Conservation (phyloP, 2,329 filamentous ascomycete genomes). For the Chrysoporthe austroafricana region DNA sequence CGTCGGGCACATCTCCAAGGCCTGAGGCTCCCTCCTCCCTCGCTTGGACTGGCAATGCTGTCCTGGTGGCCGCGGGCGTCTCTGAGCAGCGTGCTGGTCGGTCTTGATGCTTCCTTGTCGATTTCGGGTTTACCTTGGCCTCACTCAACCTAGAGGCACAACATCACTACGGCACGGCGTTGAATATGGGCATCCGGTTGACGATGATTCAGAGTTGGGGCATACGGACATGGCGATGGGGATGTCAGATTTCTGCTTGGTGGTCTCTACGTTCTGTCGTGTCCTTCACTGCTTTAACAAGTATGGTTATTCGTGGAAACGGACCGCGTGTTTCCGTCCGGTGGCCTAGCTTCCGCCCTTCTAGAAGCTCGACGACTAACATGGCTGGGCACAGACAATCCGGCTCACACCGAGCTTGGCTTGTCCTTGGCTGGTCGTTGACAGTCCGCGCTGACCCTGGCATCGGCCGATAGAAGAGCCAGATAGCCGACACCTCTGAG, state of each 20-base stretch:
- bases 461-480: no score
- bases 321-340: not conserved
- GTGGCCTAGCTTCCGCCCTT: not conserved
- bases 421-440: not conserved
- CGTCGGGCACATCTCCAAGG: not conserved
- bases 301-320: slow-evolving; percentile 1
- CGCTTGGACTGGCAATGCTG: not conserved
- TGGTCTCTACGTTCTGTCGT: not conserved
- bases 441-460: not conserved
- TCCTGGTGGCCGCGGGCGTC: not conserved
- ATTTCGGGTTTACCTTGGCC: not conserved
- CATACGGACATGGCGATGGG: not conserved
- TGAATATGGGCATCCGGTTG: slow-evolving; percentile 2
- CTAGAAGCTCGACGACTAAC: not conserved
- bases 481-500: not conserved
- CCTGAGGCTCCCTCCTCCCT: not conserved
- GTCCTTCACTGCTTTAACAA: not conserved
- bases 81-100: not conserved
- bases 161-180: not conserved
- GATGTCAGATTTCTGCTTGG: not conserved
- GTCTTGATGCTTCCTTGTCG: not conserved
- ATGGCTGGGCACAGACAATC: not conserved
- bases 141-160: not conserved
- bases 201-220: no score
- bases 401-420: not conserved